Evolutionary conservation across 1,284 basidiomycete species (phyloP).

Genomic region (Leccinum pachyderme): DNA sequence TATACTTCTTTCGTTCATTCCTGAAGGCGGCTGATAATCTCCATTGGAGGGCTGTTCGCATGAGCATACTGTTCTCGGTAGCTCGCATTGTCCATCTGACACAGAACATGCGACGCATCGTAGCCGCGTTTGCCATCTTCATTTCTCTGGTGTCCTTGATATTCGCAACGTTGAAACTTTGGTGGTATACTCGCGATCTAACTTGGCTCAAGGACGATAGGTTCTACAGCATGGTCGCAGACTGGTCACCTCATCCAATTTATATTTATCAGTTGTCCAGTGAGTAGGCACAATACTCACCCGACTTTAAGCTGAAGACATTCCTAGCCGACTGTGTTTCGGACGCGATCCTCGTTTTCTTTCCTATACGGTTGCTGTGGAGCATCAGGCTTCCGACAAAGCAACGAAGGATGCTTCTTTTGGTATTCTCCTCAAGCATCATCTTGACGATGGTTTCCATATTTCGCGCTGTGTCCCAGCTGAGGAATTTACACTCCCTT

Average conservation of each 20-base stretch:
- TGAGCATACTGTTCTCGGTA: constrained; percentile 27
- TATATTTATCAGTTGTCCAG: constrained; percentile 15
- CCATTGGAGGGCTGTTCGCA: constrained; percentile 24
- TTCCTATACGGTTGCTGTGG: constrained; percentile 17
- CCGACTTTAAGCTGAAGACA: not conserved
- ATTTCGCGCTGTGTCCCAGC: constrained; percentile 20
- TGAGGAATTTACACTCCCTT: constrained; percentile 9
- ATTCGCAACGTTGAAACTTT: constrained; percentile 5
- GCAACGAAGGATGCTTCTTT: constrained; percentile 19
- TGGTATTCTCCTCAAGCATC: constrained; percentile 19
- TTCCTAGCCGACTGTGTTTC: constrained; percentile 21
- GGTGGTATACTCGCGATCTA: constrained; percentile 10
- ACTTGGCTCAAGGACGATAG: constrained; percentile 6
- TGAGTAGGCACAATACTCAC: constrained; percentile 7
- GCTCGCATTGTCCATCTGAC: constrained; percentile 17
- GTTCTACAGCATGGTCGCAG: not conserved
- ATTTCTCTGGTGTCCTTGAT: constrained; percentile 9
- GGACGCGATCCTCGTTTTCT: constrained; percentile 17
- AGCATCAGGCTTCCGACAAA: constrained; percentile 16
- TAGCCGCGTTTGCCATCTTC: constrained; percentile 6
- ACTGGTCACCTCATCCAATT: constrained; percentile 5
- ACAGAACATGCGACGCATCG: constrained; percentile 5
- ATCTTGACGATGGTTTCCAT: constrained; percentile 18
- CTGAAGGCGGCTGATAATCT: constrained; percentile 3
- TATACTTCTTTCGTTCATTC: not conserved